Conservation (phyloP, 2,329 filamentous ascomycete genomes). For the Nannizziopsis arthrosporioides region DNA sequence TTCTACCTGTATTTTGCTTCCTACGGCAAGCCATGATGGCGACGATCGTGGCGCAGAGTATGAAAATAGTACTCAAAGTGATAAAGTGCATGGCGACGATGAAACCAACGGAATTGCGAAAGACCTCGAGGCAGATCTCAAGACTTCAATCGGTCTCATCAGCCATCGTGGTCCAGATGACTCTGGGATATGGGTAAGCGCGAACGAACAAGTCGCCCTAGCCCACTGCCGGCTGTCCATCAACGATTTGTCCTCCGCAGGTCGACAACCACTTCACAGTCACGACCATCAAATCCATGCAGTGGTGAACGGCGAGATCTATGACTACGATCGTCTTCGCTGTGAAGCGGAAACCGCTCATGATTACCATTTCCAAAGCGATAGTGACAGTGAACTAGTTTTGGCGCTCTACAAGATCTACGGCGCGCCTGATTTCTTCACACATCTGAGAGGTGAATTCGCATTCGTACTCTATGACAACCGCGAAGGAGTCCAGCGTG, state of each 20-base stretch:
- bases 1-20: too few species aligned
- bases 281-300: slow-evolving; percentile 37
- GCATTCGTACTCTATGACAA: slow-evolving; percentile 43
- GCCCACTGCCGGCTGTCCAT: slow-evolving; percentile 44
- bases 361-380: slow-evolving; percentile 37
- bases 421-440: slow-evolving; percentile 34
- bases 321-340: slow-evolving; percentile 41
- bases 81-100: too few species aligned
- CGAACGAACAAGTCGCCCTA: slow-evolving; percentile 35
- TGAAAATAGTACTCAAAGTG: too few species aligned
- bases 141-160: too few species aligned
- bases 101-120: too few species aligned
- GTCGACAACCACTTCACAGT: slow-evolving; percentile 38
- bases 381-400: slow-evolving; percentile 43
- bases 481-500: slow-evolving; percentile 22
- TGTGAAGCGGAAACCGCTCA: slow-evolving; percentile 22
- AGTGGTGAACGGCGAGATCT: slow-evolving; percentile 51
- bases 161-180: slow-evolving; percentile 38
- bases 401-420: slow-evolving; percentile 42
- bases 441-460: slow-evolving; percentile 45
- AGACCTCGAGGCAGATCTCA: too few species aligned
- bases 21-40: too few species aligned
- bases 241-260: slow-evolving; percentile 41
- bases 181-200: slow-evolving; percentile 37
- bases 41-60: too few species aligned